These are phyloP conservation scores for Selaginella tamariscina DNA, from an alignment of 75 land plant genomes.

Conservation along the genomic window DNA sequence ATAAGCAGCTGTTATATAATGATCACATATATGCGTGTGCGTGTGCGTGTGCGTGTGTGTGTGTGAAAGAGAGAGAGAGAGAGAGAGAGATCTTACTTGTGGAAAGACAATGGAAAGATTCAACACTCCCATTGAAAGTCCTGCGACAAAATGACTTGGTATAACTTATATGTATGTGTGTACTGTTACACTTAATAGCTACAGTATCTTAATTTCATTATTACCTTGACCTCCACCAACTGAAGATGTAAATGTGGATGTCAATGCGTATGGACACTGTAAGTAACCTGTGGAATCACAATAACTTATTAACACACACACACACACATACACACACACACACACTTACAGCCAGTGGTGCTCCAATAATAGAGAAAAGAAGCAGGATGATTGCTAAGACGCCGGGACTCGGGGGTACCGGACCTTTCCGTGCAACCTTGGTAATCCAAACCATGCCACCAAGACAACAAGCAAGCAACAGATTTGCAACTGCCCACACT, in stretches of 20 bases:
- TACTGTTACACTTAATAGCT: no score
- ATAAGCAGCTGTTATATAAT: conserved; percentile 54
- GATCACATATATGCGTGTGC: no score
- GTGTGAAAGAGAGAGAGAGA: no score
- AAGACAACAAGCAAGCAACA: conserved; percentile 52
- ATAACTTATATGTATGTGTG: no score
- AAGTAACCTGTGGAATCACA: conserved; percentile 11
- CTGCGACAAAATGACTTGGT: conserved; percentile 1
- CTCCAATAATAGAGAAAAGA: conserved; percentile 17
- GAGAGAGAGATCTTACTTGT: not conserved
- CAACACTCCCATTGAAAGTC: conserved; percentile 4
- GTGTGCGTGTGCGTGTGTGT: no score
- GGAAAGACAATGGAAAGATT: conserved; percentile 8
- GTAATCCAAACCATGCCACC: conserved; percentile 38
- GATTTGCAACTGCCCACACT: conserved; percentile 71
- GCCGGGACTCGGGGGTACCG: not conserved
- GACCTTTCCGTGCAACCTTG: not conserved
- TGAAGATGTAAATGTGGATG: not conserved
- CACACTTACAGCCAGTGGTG: conserved; percentile 20
- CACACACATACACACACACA: no score
- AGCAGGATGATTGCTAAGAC: not conserved
- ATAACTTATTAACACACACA: no score
- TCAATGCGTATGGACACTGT: conserved; percentile 8
- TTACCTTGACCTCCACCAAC: conserved; percentile 9
- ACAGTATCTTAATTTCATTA: no score